Conservation (phyloP, 2,329 filamentous ascomycete species). For the Escovopsis sp. region DNA sequence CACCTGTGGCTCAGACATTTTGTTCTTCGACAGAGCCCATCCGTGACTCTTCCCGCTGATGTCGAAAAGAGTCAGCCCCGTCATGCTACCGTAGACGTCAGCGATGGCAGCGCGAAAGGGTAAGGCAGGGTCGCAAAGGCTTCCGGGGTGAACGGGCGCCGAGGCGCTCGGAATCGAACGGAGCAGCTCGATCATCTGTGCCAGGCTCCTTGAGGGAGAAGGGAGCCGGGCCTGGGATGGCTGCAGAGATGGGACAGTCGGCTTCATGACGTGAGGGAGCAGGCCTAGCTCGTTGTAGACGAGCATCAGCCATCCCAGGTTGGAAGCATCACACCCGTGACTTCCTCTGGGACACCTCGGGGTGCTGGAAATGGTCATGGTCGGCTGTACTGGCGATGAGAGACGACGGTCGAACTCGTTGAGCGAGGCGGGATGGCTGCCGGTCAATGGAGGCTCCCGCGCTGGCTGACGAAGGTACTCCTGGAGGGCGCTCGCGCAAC, state of each 20-base stretch:
- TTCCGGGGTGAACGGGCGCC: constrained; percentile 23
- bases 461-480: constrained; percentile 28
- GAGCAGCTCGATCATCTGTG: constrained; percentile 29
- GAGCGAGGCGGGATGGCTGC: constrained; percentile 8
- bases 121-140: constrained; percentile 35
- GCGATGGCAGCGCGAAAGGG: constrained; percentile 31
- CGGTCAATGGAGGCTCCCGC: constrained; percentile 6
- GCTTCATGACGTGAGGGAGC: constrained; percentile 25
- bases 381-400: constrained; percentile 4
- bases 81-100: constrained; percentile 36
- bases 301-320: constrained; percentile 40
- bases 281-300: constrained; percentile 32
- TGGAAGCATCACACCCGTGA: constrained; percentile 36
- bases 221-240: constrained; percentile 9
- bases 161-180: constrained; percentile 30
- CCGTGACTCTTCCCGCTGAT: constrained; percentile 33
- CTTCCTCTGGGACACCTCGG: constrained; percentile 35
- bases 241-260: constrained; percentile 12
- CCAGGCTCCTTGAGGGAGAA: constrained; percentile 23
- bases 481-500: constrained; percentile 27
- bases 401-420: constrained; percentile 10
- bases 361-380: constrained; percentile 18
- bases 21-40: constrained; percentile 32
- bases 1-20: constrained; percentile 20
- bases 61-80: constrained; percentile 33